Base-by-base conservation (phyloP, 108 stramenopile species). In the Skeletonema tropicum region DNA sequence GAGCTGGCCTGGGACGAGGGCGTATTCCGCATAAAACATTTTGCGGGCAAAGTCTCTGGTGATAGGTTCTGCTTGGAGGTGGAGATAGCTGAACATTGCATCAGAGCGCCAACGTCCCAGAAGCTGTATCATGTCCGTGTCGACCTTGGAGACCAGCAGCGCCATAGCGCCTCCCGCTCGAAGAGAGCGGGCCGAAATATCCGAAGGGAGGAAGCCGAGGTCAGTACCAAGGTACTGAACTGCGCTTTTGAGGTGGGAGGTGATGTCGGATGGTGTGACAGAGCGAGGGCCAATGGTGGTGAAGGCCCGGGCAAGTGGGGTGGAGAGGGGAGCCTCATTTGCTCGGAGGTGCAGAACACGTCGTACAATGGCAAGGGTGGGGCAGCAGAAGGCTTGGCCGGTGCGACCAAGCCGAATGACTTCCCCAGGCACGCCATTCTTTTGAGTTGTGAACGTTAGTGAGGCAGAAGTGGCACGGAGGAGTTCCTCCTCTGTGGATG, bases 161-260 rank as follows among this genome's bases (percentile, higher is more conserved):
- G 85, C 85, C 80, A 83, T 89, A 45, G 88, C 88, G 6, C 83
- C 82, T 12, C 78, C 83, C n/a, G 87, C 80, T 6, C 83, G 83
- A 10, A 86, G 75, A 59, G 70, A 83, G 11, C 83, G 75, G 31
- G 85, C 83, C n/a, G 59, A 64, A 60, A 88, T 45, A 8, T 76
- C 74, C 0, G 8, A 0, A 6, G 85, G 75, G 29, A 62, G 58
- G 55, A 86, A 71, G 3, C 85, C 85, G 8, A 71, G 32, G 10
- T 52, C 46, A 0, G 70, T 68, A 6, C 64, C 55, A 13, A 77
- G 46, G 66, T 30, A 60, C 11, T 26, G 29, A 6, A 77, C 74
- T 29, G 75, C 46, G 17, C 25, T 21, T 3, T 63, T 63, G 39
- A 72, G 63, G 21, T 6, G 23, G 6, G 32, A 3, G 31, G 79